Conservation (phyloP, 2,329 filamentous ascomycete species). For the Aspergillus brunneoviolaceus region DNA sequence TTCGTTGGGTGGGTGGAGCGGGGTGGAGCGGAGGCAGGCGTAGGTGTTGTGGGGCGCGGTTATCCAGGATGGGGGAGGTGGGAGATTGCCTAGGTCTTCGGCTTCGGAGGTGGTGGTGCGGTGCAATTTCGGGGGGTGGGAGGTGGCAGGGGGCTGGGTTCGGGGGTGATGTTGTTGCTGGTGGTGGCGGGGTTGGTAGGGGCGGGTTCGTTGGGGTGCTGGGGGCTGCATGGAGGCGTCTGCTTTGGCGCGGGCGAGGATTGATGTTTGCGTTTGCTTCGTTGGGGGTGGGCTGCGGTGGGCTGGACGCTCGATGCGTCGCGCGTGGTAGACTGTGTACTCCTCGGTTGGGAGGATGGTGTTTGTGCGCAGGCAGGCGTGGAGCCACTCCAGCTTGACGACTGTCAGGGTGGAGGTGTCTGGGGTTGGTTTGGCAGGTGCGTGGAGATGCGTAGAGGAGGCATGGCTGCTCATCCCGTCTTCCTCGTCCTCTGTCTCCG, state of each 20-base stretch:
- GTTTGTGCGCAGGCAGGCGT: slow-evolving; percentile 47
- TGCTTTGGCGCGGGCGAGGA: slow-evolving; percentile 56
- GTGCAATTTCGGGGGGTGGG: slow-evolving; percentile 51
- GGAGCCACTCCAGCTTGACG: slow-evolving; percentile 56
- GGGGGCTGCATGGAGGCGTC: slow-evolving; percentile 35
- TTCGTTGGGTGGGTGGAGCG: slow-evolving; percentile 67
- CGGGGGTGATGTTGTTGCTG: slow-evolving; percentile 14
- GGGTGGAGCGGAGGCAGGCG: slow-evolving; percentile 78
- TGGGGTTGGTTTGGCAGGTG: neutral
- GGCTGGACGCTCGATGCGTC: slow-evolving; percentile 37
- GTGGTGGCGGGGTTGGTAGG: slow-evolving; percentile 15
- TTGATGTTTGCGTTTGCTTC: slow-evolving; percentile 25
- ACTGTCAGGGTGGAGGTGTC: slow-evolving; percentile 45
- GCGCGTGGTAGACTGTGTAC: slow-evolving; percentile 55
- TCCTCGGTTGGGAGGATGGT: slow-evolving; percentile 46
- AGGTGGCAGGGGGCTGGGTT: slow-evolving; percentile 19
- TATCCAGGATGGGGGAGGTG: slow-evolving; percentile 69
- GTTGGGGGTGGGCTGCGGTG: neutral
- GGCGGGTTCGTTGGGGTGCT: slow-evolving; percentile 12
- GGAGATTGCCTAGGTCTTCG: slow-evolving; percentile 59
- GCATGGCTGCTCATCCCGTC: slow-evolving; percentile 19
- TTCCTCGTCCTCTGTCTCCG: slow-evolving; percentile 32
- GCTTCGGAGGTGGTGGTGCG: slow-evolving; percentile 77
- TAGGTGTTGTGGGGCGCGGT: slow-evolving; percentile 59
- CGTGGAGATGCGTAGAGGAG: slow-evolving; percentile 11